Evolutionary conservation across 352 stramenopile genomes (phyloP).

Genomic region (Phytopythium helicoides): DNA sequence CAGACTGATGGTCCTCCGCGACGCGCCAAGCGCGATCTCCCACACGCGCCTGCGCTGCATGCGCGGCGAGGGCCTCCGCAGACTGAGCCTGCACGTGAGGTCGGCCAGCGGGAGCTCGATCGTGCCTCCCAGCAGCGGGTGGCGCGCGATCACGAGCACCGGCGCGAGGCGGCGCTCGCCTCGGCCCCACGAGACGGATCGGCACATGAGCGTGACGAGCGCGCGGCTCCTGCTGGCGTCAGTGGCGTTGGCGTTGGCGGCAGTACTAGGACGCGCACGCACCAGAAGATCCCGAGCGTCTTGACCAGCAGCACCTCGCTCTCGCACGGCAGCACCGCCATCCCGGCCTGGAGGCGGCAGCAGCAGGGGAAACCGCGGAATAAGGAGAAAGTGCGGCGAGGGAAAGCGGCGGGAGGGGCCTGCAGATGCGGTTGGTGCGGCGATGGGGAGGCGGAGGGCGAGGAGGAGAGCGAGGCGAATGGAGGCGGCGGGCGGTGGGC

Average conservation of each 20-base stretch:
- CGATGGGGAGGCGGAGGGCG: too few relatives aligned
- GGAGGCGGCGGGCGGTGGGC: too few relatives aligned
- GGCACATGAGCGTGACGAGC: conserved; percentile 7
- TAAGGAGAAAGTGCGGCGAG: too few relatives aligned
- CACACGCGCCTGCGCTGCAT: neutral
- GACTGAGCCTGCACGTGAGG: neutral
- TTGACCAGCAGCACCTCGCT: conserved; percentile 6
- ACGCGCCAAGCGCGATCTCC: neutral
- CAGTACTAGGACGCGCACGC: neutral
- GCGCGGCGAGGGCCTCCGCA: neutral
- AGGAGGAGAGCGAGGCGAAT: too few relatives aligned
- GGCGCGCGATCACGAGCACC: conserved; percentile 3
- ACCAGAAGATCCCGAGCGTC: conserved; percentile 6
- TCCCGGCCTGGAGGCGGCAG: too few relatives aligned
- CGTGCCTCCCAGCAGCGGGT: conserved; percentile 4
- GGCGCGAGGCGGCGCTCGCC: neutral
- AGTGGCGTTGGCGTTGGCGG: neutral
- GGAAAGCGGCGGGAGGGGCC: too few relatives aligned
- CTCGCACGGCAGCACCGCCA: conserved; percentile 2
- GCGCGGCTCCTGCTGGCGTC: conserved; percentile 2
- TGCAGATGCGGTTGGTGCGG: too few relatives aligned
- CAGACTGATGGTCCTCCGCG: neutral
- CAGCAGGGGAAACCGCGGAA: too few relatives aligned
- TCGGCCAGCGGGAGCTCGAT: conserved; percentile 3
- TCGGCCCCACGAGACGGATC: conserved; percentile 1